Evolutionary conservation across 768 basidiomycete species (phyloP).

Genomic region (Panellus pusillus): DNA sequence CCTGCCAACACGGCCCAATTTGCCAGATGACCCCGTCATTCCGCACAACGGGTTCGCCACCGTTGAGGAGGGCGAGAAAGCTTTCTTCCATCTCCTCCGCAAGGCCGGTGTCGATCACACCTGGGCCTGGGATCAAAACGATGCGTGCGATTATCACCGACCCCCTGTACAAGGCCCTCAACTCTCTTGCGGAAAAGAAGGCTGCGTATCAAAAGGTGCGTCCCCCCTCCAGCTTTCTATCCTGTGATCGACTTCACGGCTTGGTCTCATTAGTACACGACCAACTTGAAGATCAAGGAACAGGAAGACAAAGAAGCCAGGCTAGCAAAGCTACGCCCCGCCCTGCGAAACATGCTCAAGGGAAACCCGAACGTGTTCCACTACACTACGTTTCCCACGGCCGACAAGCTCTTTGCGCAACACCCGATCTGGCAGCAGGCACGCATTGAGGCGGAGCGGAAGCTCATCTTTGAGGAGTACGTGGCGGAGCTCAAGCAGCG

Average conservation of each 20-base stretch:
- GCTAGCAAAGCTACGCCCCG: constrained; percentile 83
- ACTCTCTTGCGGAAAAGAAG: constrained; percentile 94
- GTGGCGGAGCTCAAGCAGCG: constrained; percentile 81
- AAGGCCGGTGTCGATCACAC: constrained; percentile 88
- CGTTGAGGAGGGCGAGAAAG: constrained; percentile 88
- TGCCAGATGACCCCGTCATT: constrained; percentile 85
- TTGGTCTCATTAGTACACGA: constrained; percentile 60
- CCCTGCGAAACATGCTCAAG: constrained; percentile 81
- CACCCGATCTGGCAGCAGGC: constrained; percentile 93
- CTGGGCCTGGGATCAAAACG: constrained; percentile 98
- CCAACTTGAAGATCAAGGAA: constrained; percentile 74
- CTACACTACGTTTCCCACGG: constrained; percentile 89
- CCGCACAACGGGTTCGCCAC: constrained; percentile 89
- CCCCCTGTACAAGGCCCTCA: constrained; percentile 92
- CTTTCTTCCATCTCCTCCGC: constrained; percentile 86
- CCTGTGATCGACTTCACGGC: constrained; percentile 6
- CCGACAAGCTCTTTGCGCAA: constrained; percentile 80
- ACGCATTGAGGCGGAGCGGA: constrained; percentile 81
- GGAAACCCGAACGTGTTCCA: constrained; percentile 88
- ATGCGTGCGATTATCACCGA: constrained; percentile 99
- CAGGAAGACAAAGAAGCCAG: constrained; percentile 84
- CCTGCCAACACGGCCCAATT: constrained; percentile 71
- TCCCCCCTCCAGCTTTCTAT: not conserved
- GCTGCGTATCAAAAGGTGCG: constrained; percentile 88
- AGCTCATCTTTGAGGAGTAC: constrained; percentile 89